Evolutionary conservation across 2,329 filamentous ascomycete genomes (phyloP).

Genomic region (Penicillium concentricum): DNA sequence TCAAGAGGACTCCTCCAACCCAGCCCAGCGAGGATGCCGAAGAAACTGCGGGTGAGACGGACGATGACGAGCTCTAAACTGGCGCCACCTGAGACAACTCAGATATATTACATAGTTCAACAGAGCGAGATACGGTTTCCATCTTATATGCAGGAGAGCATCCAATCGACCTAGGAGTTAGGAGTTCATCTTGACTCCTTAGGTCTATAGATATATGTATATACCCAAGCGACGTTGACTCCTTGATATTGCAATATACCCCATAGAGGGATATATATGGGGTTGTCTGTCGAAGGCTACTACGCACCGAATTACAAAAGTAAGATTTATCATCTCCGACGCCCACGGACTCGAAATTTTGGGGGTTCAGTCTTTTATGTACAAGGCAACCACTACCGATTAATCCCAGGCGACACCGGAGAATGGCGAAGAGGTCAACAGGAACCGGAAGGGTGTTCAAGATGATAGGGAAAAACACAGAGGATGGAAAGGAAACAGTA

Average conservation of each 20-base stretch:
- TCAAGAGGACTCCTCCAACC: slow-evolving; percentile 5
- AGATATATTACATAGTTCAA: background rate
- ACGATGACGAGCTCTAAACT: slow-evolving; percentile 43
- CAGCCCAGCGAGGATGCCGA: slow-evolving; percentile 19
- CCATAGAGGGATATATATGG: background rate
- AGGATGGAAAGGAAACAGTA: slow-evolving; percentile 23
- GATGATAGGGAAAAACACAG: slow-evolving; percentile 25
- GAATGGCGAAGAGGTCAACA: slow-evolving; percentile 25
- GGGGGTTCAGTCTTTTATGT: slow-evolving; percentile 35
- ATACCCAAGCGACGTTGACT: background rate
- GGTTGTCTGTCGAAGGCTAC: background rate
- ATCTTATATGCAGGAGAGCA: background rate
- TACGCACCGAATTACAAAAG: background rate
- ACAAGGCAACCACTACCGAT: slow-evolving; percentile 34
- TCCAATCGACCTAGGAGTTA: background rate
- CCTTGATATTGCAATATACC: background rate
- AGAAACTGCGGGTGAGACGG: slow-evolving; percentile 36
- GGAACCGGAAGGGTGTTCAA: slow-evolving; percentile 23
- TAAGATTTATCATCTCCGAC: slow-evolving; percentile 12
- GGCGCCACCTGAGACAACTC: background rate
- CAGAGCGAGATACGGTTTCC: background rate
- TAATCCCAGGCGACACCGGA: slow-evolving; percentile 23
- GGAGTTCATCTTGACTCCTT: background rate
- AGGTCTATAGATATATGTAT: background rate
- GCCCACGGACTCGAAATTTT: slow-evolving; percentile 25